Evolutionary conservation across 1,284 basidiomycete genomes (phyloP), one percentile per base, ranked within the genome.

Genomic region (Anthracocystis walkeri): DNA sequence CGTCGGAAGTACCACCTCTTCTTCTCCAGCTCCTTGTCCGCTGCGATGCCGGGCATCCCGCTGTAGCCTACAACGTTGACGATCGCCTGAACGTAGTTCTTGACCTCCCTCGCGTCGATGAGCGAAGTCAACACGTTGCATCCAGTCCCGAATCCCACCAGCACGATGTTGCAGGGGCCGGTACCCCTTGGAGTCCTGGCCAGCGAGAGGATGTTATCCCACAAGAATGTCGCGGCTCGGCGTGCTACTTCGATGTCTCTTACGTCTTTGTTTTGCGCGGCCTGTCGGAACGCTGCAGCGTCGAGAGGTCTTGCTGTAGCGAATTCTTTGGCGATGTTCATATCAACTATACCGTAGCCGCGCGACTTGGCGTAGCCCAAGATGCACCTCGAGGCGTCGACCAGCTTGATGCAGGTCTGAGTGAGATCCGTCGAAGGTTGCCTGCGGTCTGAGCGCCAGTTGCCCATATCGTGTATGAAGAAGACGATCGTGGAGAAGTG

Each of bases 141-240:
- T 0, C 93, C 95, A 0, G 90, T 89, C 4, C 94, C 94, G 79
- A 95, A 93, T 0, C 94, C 94, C 48, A 99, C 90, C 8, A 99
- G 82, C 23, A 97, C 87, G 18, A 98, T 88, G 31, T 90, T 88
- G 49, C 89, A 87, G 4, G 91, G 91, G 7, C 20, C 16, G 18
- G 21, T 4, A 29, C 29, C 8, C 29, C 29, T 10, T 5, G 53
- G 38, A 7, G 33, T 18, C 4, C 55, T 46, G 3, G 55, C 66
- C 2, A 52, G 94, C 93, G 92, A 90, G 60, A 97, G 88, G 76
- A 94, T 94, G 83, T 97, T 96, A 86, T 98, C 95, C 96, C 96
- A 99, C 3, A 98, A 85, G 82, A 96, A 96, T 87, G 46, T 57
- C 1, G 61, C 53, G 2, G 64, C 64, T 11, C 12, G 1, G 4